Evolutionary conservation across 2,329 filamentous ascomycete species (phyloP), one percentile per base, ranked within the genome.

Genomic region (Aspergillus ruber): DNA sequence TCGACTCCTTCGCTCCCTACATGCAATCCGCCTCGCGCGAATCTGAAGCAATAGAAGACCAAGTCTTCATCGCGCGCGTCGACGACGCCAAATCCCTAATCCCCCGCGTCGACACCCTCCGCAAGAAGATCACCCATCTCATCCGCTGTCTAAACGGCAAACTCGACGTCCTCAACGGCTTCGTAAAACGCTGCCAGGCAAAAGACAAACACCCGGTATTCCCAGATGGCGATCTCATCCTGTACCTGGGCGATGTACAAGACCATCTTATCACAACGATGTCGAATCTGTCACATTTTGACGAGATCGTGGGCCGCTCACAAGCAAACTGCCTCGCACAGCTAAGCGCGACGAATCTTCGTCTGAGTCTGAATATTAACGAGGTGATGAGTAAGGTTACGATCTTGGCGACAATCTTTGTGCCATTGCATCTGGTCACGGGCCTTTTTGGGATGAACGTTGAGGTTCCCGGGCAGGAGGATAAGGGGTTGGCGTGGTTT

Each of bases 181-280:
- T 97, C 65, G 91, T 91, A 43, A 97, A 97, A 74, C 88, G 93
- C 42, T 98, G 93, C 80, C 96, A 96, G 27, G 52, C 56, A 0
- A 50, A 56, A 63, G 90, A 95, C 61, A 88, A 93, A 54, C 95
- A 93, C 73, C 85, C 88, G 55, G 85, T 96, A 36, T 94, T 91
- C 2, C 91, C 93, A 1, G 86, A 89, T 15, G 91, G 93, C 71
- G 91, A 97, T 61, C 93, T 97, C 48, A 89, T 90, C 29, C 80
- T 97, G 61, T 98, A 97, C 64, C 81, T 98, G 17, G 88, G 88
- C 58, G 93, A 98, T 69, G 95, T 97, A 52, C 93, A 98, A 68
- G 93, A 98, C 69, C 93, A 98, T 77, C 89, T 97, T 39, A 87
- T 97, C 44, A 98, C 93, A 18, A 97, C 96, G 85, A 90, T 94